Evolutionary conservation across 805 yeast species (phyloP).

Genomic region (Barnettozyma siamensis): DNA sequence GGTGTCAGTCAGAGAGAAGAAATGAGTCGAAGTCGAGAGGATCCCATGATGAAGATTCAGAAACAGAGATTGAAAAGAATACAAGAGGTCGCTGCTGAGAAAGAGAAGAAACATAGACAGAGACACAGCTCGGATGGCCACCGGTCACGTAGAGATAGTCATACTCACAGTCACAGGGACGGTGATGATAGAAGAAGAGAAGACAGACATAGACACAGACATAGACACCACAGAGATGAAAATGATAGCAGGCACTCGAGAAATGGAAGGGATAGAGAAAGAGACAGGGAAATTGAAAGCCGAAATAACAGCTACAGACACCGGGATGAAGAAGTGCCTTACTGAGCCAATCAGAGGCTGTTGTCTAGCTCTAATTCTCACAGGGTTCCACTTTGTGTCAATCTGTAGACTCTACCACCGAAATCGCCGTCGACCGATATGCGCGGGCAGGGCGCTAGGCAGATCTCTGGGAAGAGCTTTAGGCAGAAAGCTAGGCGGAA

Average conservation of each 20-base stretch:
- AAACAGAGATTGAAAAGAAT: slow-evolving; percentile 19
- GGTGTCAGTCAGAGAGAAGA: slow-evolving; percentile 17
- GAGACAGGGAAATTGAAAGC: neutral
- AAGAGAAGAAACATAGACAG: slow-evolving; percentile 2
- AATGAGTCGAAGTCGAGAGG: slow-evolving; percentile 31
- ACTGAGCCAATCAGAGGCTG: too few species aligned
- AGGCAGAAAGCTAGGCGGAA: neutral
- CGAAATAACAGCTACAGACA: neutral
- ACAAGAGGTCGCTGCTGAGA: slow-evolving; percentile 3
- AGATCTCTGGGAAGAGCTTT: neutral
- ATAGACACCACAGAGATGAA: slow-evolving; percentile 6
- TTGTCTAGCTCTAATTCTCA: too few species aligned
- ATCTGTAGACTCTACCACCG: neutral
- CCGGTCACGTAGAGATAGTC: neutral
- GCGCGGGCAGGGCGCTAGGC: neutral
- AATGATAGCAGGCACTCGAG: neutral
- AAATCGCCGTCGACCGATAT: neutral
- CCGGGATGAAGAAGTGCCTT: neutral
- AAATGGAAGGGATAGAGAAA: neutral
- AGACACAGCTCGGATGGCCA: neutral
- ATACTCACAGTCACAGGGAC: slow-evolving; percentile 5
- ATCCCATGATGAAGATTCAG: slow-evolving; percentile 45
- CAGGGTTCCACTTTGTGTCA: too few species aligned
- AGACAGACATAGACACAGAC: neutral
- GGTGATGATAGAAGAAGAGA: too few species aligned